Base-by-base conservation (phyloP, 2,329 filamentous ascomycete genomes). In the Akanthomyces lecanii region DNA sequence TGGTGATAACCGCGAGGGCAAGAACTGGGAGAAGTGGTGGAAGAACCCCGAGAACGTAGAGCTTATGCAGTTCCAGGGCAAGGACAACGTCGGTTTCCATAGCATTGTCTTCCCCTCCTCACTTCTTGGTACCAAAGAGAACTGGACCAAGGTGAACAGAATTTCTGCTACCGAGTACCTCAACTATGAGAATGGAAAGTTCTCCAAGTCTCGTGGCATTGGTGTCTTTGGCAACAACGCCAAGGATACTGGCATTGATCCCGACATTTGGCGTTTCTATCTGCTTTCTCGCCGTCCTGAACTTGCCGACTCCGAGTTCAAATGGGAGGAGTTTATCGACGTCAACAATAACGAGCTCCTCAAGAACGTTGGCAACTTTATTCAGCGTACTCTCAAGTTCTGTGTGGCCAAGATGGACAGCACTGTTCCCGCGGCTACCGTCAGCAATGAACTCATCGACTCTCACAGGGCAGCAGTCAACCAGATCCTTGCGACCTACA, bases 41-140 rank as follows among this genome's bases (percentile, higher is more conserved):
- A 88, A 89, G 72, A 89, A 96, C 74, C 91, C 92, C 0, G 89
- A 96, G 51, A 83, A 96, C 40, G 92, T 97, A 54, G 85, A 89
- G 72, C 84, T 97, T 14, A 97, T 95, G 76, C 93, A 97, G 78
- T 96, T 97, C 81, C 91, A 97, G 86, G 93, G 93, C 77, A 97
- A 97, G 72, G 76, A 80, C 70, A 77, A 77, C 38, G 74, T 91
- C 18, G 87, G 87, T 33, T 77, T 77, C 69, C 92, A 97, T 78
- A 90, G 89, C 51, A 90, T 97, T 71, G 92, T 96, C 72, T 97
- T 96, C 81, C 94, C 94, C 1, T 90, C 85, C 36, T 92, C 88
- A 48, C 90, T 97, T 74, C 82, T 97, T 12, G 93, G 93, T 63
- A 94, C 92, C 0, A 81, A 83, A 51, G 89, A 96, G 69, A 87